A percentile compares a stretch with the other conserved stretches of the same genome.
Evolutionary conservation across 176 grass and related monocot species (phyloP).

Genomic region (Bonia amplexicaulis): DNA sequence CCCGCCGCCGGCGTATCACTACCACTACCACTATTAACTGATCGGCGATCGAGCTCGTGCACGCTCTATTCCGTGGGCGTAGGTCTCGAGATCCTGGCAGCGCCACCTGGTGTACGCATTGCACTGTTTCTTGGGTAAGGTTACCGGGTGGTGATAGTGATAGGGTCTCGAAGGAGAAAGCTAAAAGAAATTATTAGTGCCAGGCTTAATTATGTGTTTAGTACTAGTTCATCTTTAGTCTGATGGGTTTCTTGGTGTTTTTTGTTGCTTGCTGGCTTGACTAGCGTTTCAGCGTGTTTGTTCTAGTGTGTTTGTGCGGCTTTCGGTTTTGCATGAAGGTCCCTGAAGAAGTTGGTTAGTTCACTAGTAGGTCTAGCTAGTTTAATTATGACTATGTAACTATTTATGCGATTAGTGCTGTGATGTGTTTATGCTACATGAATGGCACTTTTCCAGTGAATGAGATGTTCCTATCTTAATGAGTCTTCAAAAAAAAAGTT

Average conservation of each 20-base stretch:
- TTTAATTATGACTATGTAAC: background rate
- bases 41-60: background rate
- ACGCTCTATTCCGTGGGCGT: background rate
- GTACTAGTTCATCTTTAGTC: background rate
- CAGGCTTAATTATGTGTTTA: background rate
- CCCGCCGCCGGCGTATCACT: constrained; percentile 12
- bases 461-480: background rate
- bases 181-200: background rate
- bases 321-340: constrained; percentile 47
- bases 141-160: constrained; percentile 76
- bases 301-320: constrained; percentile 3
- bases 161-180: constrained; percentile 62
- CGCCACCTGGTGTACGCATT: constrained; percentile 50
- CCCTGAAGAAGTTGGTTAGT: background rate
- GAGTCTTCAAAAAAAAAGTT: background rate
- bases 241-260: background rate
- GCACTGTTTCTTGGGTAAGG: background rate
- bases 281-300: background rate
- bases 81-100: constrained; percentile 68
- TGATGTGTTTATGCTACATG: background rate
- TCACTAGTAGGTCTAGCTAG: background rate
- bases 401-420: background rate
- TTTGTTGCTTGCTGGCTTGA: background rate
- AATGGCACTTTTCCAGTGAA: background rate
- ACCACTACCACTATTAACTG: constrained; percentile 36